Evolutionary conservation across 2,329 filamentous ascomycete genomes (phyloP).

Genomic region (Venturia asperata): DNA sequence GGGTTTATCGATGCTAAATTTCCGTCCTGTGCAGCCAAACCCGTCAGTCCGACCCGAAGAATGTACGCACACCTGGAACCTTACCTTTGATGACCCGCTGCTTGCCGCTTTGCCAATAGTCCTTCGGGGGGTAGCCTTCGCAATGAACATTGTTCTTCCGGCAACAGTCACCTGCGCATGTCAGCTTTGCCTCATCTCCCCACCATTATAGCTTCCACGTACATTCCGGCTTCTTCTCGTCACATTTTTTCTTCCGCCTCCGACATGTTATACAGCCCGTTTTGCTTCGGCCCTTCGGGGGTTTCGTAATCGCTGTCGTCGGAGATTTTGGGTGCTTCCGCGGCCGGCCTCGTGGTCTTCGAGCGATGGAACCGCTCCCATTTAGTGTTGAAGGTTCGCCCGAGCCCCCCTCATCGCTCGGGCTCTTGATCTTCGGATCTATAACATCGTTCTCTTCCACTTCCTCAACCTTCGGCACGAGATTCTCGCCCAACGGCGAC

Average conservation of each 20-base stretch:
- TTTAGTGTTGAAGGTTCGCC: slow-evolving; percentile 27
- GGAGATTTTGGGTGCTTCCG: slow-evolving; percentile 64
- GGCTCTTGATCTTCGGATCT: slow-evolving; percentile 11
- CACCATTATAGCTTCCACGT: slow-evolving; percentile 20
- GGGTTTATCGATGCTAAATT: slow-evolving; percentile 32
- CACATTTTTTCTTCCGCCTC: slow-evolving; percentile 55
- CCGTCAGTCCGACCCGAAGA: slow-evolving; percentile 17
- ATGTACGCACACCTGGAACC: not conserved
- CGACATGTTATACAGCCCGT: slow-evolving; percentile 54
- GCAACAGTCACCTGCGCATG: slow-evolving; percentile 64
- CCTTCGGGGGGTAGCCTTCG: slow-evolving; percentile 81
- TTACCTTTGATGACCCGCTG: slow-evolving; percentile 47
- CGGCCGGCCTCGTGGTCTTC: slow-evolving; percentile 61
- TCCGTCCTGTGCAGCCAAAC: slow-evolving; percentile 29
- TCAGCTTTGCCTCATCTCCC: slow-evolving; percentile 24
- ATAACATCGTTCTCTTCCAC: slow-evolving; percentile 38
- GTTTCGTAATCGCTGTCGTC: slow-evolving; percentile 56
- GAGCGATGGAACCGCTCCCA: slow-evolving; percentile 31
- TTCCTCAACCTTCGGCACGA: slow-evolving; percentile 50
- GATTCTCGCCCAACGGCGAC: slow-evolving; percentile 28
- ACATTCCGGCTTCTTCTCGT: slow-evolving; percentile 43
- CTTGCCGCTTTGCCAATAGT: slow-evolving; percentile 79
- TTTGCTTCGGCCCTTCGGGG: slow-evolving; percentile 64
- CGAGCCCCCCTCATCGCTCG: slow-evolving; percentile 24
- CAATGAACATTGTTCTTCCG: slow-evolving; percentile 90